A percentile compares a stretch with the other conserved stretches of the same genome.
Evolutionary conservation across 1,284 basidiomycete genomes (phyloP).

Genomic region (Ganoderma multipileum): DNA sequence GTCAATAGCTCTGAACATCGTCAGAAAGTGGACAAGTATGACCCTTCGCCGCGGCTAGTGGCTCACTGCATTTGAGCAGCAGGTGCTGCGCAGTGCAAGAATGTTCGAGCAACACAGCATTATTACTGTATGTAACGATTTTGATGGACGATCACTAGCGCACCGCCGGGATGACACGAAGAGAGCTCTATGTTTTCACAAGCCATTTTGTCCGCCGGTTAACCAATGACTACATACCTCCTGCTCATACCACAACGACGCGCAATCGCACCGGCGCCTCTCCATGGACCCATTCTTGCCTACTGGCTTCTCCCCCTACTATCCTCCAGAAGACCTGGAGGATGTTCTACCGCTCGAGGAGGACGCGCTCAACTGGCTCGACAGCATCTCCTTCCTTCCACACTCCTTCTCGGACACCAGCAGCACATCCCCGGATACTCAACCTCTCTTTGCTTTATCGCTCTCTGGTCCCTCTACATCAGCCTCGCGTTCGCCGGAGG

Average conservation of each 20-base stretch:
- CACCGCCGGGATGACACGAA: too few species aligned
- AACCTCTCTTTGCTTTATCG: not conserved
- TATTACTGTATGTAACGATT: too few species aligned
- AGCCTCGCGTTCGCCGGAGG: not conserved
- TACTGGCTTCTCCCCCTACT: not conserved
- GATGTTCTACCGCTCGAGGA: not conserved
- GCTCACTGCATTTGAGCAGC: too few species aligned
- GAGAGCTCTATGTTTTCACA: too few species aligned
- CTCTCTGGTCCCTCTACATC: not conserved
- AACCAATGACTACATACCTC: not conserved
- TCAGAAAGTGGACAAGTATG: too few species aligned
- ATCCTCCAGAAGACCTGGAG: not conserved
- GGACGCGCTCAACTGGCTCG: slow-evolving; percentile 10
- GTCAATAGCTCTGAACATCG: too few species aligned
- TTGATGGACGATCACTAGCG: too few species aligned
- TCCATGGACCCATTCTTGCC: slow-evolving; percentile 2
- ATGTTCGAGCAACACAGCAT: too few species aligned
- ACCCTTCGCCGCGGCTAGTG: too few species aligned
- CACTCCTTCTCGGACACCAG: not conserved
- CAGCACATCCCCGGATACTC: not conserved
- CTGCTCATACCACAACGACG: not conserved
- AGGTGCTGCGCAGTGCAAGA: too few species aligned
- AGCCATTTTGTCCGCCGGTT: not conserved
- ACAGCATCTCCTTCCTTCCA: not conserved
- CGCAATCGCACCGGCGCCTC: not conserved